Conservation (phyloP, 83 land plant genomes). For the Thuja plicata region DNA sequence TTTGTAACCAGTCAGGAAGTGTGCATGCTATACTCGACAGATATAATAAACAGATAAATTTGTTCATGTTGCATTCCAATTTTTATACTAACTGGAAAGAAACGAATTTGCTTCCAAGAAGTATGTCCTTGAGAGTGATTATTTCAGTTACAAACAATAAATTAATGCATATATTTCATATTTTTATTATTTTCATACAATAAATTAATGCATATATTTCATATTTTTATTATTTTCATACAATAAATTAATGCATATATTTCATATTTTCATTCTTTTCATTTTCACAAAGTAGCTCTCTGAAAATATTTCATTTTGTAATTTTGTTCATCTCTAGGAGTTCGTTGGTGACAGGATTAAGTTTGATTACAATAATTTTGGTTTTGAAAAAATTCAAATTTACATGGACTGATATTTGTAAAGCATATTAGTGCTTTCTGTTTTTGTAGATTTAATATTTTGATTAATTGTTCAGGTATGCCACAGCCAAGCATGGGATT, state of each 20-base stretch:
- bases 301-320: not conserved
- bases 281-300: not conserved
- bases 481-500: constrained; percentile 99
- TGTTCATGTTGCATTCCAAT: not conserved
- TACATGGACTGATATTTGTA: not conserved
- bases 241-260: not conserved
- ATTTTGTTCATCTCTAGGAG: not conserved
- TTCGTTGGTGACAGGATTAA: not conserved
- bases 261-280: not conserved
- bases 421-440: not conserved
- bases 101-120: not conserved
- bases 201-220: no score
- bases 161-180: no score
- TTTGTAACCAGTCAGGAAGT: not conserved
- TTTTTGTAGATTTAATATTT: constrained; percentile 10
- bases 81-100: not conserved
- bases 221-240: no score
- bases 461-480: constrained; percentile 66
- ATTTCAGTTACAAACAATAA: not conserved
- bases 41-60: not conserved
- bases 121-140: not conserved
- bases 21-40: not conserved
- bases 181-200: no score
- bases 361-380: constrained; percentile 5
- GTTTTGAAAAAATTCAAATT: not conserved